phyloP scores from a whole-genome alignment of 495 filamentous ascomycete species.

The Thozetella sp. region DNA sequence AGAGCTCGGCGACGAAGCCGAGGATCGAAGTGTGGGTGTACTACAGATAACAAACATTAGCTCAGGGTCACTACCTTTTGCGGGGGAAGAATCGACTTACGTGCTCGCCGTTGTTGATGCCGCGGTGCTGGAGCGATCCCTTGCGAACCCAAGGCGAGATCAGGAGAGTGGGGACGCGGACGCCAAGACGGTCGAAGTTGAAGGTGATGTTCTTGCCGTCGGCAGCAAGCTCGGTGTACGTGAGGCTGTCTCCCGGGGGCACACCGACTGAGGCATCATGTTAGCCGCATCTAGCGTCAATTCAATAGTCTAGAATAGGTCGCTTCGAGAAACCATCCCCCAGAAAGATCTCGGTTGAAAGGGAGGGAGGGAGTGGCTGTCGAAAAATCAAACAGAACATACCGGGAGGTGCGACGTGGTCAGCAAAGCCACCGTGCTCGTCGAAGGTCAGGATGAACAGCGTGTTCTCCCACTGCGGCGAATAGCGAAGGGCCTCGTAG shows the following conservation, averaged over 20 bases:
- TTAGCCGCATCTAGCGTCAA: too few relatives aligned
- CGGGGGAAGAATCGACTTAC: too few relatives aligned
- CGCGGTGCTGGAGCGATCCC: conserved; percentile 45
- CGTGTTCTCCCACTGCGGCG: conserved; percentile 25
- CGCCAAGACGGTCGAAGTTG: conserved; percentile 48
- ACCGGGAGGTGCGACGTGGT: conserved; percentile 43
- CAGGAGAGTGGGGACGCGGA: conserved; percentile 47
- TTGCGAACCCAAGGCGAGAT: conserved; percentile 50
- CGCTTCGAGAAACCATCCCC: background rate
- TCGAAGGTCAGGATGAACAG: conserved; percentile 51
- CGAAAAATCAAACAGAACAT: background rate
- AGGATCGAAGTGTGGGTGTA: conserved; percentile 47
- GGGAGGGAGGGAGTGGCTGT: background rate
- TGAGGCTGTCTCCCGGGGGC: conserved; percentile 32
- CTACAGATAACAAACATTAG: too few relatives aligned
- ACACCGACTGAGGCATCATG: conserved; percentile 2
- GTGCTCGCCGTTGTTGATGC: conserved; percentile 25
- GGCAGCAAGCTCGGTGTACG: conserved; percentile 42
- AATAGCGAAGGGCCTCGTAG: conserved; percentile 29
- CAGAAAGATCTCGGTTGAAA: too few relatives aligned
- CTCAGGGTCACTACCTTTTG: too few relatives aligned
- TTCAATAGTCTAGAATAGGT: background rate
- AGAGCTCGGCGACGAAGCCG: conserved; percentile 41
- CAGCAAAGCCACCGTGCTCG: conserved; percentile 48
- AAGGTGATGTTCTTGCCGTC: conserved; percentile 45